Percentiles rank a stretch among this genome's conserved stretches.
These are phyloP conservation scores for Thermothielavioides terrestris DNA, from an alignment of 495 filamentous ascomycete genomes.

Conservation along the genomic window DNA sequence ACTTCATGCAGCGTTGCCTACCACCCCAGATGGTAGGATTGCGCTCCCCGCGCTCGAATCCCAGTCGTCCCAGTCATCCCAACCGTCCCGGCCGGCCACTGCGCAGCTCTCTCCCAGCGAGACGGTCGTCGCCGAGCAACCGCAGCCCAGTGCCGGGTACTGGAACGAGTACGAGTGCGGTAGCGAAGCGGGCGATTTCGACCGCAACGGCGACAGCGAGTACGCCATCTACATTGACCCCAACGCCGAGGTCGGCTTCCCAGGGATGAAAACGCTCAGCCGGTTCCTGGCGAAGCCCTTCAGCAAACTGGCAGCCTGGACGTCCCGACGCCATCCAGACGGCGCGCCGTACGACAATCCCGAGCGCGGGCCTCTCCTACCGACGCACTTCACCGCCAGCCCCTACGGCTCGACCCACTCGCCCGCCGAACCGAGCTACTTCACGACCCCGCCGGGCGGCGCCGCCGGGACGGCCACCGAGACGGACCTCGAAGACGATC, in stretches of 20 bases:
- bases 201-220: slow-evolving; percentile 26
- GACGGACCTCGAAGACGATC: slow-evolving; percentile 23
- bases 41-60: slow-evolving; percentile 11
- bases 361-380: slow-evolving; percentile 31
- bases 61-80: slow-evolving; percentile 7
- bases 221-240: slow-evolving; percentile 53
- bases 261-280: slow-evolving; percentile 37
- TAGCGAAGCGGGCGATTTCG: slow-evolving; percentile 45
- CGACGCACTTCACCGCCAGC: not conserved
- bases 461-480: slow-evolving; percentile 6
- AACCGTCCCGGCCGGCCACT: slow-evolving; percentile 7
- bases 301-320: slow-evolving; percentile 37
- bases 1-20: slow-evolving; percentile 37
- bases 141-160: slow-evolving; percentile 31
- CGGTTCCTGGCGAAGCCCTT: slow-evolving; percentile 35
- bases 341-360: not conserved
- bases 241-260: slow-evolving; percentile 37
- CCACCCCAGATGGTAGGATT: slow-evolving; percentile 5
- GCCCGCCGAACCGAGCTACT: slow-evolving; percentile 13
- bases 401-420: slow-evolving; percentile 12
- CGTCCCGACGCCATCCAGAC: slow-evolving; percentile 18
- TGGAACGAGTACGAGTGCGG: slow-evolving; percentile 63
- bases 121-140: slow-evolving; percentile 10
- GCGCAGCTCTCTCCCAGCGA: slow-evolving; percentile 11
- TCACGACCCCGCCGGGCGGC: slow-evolving; percentile 6